These are phyloP conservation scores for Glycine soja DNA, from an alignment of 306 rosid genomes.

Conservation along the genomic window DNA sequence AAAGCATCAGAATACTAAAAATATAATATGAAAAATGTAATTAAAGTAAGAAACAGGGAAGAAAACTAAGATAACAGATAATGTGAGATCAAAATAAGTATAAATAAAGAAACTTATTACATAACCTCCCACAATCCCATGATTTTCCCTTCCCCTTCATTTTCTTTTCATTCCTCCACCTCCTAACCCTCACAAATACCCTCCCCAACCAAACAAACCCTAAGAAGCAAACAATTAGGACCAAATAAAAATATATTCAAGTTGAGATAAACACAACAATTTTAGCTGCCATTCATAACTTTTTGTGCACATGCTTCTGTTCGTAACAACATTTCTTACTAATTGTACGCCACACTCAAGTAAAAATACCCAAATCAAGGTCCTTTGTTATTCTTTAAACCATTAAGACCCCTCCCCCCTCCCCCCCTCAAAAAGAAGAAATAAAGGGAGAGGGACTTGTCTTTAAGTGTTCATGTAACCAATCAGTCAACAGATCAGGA, in stretches of 20 bases:
- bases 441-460: neutral
- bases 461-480: neutral
- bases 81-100: neutral
- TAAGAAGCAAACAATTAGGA: neutral
- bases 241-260: neutral
- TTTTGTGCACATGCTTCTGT: neutral
- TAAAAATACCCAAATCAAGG: neutral
- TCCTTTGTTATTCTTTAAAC: neutral
- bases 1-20: constrained; percentile 43
- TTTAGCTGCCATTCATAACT: neutral
- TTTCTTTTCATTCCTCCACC: neutral
- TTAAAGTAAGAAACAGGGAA: neutral
- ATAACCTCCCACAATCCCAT: neutral
- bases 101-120: neutral
- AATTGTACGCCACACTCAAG: neutral
- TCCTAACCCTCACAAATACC: neutral
- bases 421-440: neutral
- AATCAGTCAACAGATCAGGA: constrained; percentile 45
- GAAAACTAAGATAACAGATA: neutral
- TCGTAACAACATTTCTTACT: neutral
- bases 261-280: neutral
- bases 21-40: constrained; percentile 29
- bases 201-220: constrained; percentile 14
- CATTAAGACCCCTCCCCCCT: neutral
- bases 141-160: constrained; percentile 5